Conservation (phyloP, 306 rosid species). For the Dalbergia cultrata region DNA sequence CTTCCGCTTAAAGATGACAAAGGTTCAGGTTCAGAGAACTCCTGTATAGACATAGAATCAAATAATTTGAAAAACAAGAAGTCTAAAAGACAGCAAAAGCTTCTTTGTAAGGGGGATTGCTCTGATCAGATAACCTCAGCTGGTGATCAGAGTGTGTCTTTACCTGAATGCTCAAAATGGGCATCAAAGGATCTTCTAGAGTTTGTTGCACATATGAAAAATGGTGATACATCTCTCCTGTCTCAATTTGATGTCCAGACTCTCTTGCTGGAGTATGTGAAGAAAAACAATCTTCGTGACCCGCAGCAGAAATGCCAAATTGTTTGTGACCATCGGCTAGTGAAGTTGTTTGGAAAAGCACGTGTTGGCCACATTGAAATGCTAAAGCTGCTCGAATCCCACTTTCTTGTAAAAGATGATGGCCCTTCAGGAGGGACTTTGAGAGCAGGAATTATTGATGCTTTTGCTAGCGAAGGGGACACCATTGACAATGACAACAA, state of each 20-base stretch:
- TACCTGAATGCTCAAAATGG: slow-evolving; percentile 69
- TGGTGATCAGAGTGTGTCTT: slow-evolving; percentile 48
- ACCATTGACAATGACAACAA: slow-evolving; percentile 52
- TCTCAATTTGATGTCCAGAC: slow-evolving; percentile 76
- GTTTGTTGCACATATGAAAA: slow-evolving; percentile 89
- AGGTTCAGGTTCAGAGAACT: slow-evolving; percentile 61
- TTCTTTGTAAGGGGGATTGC: slow-evolving; percentile 46
- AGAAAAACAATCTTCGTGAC: slow-evolving; percentile 80
- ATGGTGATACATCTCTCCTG: slow-evolving; percentile 74
- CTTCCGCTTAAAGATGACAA: slow-evolving; percentile 56
- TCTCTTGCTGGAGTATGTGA: slow-evolving; percentile 79
- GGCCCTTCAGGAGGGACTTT: slow-evolving; percentile 46
- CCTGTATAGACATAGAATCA: slow-evolving; percentile 65
- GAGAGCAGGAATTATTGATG: slow-evolving; percentile 55
- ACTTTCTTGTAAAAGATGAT: slow-evolving; percentile 65
- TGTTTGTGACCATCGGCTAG: slow-evolving; percentile 82
- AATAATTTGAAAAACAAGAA: slow-evolving; percentile 54
- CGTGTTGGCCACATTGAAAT: slow-evolving; percentile 82
- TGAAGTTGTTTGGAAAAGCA: slow-evolving; percentile 75
- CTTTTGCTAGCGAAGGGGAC: slow-evolving; percentile 62
- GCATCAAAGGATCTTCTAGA: slow-evolving; percentile 91
- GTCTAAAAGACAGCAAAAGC: slow-evolving; percentile 49
- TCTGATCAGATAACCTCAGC: slow-evolving; percentile 51
- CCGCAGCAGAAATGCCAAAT: slow-evolving; percentile 77
- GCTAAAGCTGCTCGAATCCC: slow-evolving; percentile 87